These are phyloP conservation scores for Cyclostephanos invisitatus DNA, from an alignment of 108 stramenopile species.

Conservation along the genomic window DNA sequence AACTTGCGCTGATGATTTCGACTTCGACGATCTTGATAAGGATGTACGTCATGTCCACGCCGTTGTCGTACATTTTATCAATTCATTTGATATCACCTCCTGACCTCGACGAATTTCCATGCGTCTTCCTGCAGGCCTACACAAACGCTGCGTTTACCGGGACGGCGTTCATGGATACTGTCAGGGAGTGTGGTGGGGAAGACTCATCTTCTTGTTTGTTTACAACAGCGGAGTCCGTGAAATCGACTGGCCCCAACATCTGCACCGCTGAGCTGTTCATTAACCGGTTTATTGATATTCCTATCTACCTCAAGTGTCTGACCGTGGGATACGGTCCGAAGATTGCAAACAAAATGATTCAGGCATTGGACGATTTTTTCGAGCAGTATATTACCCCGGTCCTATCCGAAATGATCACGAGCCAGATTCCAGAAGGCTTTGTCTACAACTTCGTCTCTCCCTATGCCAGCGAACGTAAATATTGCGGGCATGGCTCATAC, in stretches of 20 bases:
- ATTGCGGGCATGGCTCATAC: slow-evolving; percentile 32
- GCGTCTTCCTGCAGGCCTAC: slow-evolving; percentile 6
- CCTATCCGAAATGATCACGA: slow-evolving; percentile 14
- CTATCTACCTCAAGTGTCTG: slow-evolving; percentile 33
- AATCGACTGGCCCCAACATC: slow-evolving; percentile 1
- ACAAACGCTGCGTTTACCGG: slow-evolving; percentile 19
- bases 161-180: neutral
- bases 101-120: neutral
- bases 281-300: slow-evolving; percentile 24
- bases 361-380: slow-evolving; percentile 39
- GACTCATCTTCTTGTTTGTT: slow-evolving; percentile 16
- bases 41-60: slow-evolving; percentile 1
- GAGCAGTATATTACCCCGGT: slow-evolving; percentile 12
- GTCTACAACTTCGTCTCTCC: slow-evolving; percentile 32
- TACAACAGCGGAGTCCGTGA: slow-evolving; percentile 11
- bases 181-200: slow-evolving; percentile 13
- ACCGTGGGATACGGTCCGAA: slow-evolving; percentile 18
- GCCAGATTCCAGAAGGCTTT: slow-evolving; percentile 5
- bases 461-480: slow-evolving; percentile 21
- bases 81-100: neutral
- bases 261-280: slow-evolving; percentile 32
- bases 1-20: slow-evolving; percentile 31
- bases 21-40: slow-evolving; percentile 26
- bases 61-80: neutral
- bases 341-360: slow-evolving; percentile 30